Conservation (phyloP, 495 filamentous ascomycete species). For the Trichoderma reesei region DNA sequence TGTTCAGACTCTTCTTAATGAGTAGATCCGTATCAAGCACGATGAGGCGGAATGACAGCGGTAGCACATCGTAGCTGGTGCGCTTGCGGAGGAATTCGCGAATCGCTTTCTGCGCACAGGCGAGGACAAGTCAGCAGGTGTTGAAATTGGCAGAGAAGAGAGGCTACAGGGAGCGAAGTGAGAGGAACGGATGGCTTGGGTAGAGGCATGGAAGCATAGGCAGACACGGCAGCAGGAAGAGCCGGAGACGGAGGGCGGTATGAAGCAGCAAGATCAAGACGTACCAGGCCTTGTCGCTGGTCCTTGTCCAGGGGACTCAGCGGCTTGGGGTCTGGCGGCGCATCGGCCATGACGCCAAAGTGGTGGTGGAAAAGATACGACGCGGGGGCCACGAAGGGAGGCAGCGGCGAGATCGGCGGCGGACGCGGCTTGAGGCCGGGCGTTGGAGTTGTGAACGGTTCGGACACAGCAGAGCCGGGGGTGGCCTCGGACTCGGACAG, state of each 20-base stretch:
- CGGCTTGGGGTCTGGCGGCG: constrained; percentile 29
- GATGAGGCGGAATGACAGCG: constrained; percentile 93
- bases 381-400: constrained; percentile 61
- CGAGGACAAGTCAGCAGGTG: not conserved
- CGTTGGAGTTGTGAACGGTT: not conserved
- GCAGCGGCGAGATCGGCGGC: not conserved
- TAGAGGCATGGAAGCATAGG: not conserved
- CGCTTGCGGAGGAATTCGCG: constrained; percentile 94
- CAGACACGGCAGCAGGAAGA: constrained; percentile 12
- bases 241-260: not conserved
- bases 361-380: constrained; percentile 67
- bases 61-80: constrained; percentile 95
- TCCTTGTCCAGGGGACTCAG: constrained; percentile 76
- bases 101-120: constrained; percentile 58
- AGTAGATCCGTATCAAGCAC: constrained; percentile 89
- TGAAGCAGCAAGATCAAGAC: constrained; percentile 24
- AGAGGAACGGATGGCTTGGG: not conserved
- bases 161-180: not conserved
- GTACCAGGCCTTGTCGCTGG: constrained; percentile 86
- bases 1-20: constrained; percentile 94
- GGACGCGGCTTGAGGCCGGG: constrained; percentile 40
- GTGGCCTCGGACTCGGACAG: not conserved
- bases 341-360: constrained; percentile 3
- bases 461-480: not conserved
- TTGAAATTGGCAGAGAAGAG: not conserved